Conservation (phyloP, 2,329 filamentous ascomycete genomes). For the Phialophora expanda region DNA sequence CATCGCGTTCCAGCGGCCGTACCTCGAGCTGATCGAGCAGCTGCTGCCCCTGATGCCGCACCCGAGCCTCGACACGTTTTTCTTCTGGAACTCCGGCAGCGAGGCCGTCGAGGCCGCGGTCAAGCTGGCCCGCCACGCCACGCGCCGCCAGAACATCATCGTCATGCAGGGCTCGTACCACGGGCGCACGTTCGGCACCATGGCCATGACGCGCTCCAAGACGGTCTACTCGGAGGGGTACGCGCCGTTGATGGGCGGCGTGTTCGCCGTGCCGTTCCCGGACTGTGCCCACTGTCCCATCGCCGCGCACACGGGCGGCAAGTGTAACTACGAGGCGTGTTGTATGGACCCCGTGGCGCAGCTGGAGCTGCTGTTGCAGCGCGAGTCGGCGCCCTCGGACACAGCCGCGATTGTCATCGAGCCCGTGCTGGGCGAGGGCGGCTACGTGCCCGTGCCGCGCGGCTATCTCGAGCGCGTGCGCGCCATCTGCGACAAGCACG, state of each 20-base stretch:
- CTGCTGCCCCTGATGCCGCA: conserved; percentile 47
- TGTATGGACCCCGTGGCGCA: conserved; percentile 48
- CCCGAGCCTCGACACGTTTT: conserved; percentile 47
- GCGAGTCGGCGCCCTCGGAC: conserved; percentile 45
- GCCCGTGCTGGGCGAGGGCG: conserved; percentile 46
- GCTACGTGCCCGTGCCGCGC: conserved; percentile 45
- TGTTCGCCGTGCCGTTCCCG: conserved; percentile 48
- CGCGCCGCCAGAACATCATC: conserved; percentile 47
- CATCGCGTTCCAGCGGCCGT: conserved; percentile 50
- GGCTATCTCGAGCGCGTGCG: conserved; percentile 47
- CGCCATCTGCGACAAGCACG: conserved; percentile 52
- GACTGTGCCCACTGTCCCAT: conserved; percentile 49
- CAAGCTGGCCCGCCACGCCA: conserved; percentile 47
- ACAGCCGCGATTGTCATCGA: conserved; percentile 48
- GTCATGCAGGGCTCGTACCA: conserved; percentile 49
- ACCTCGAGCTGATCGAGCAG: conserved; percentile 44
- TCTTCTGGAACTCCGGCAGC: conserved; percentile 49
- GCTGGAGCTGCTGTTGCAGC: conserved; percentile 46
- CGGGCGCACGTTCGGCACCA: conserved; percentile 46
- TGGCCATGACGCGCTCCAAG: conserved; percentile 47
- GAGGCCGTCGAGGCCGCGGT: conserved; percentile 47
- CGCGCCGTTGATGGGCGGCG: conserved; percentile 48
- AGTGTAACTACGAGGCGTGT: conserved; percentile 46
- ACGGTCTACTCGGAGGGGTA: conserved; percentile 46
- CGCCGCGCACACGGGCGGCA: conserved; percentile 40